Evolutionary conservation across 2,329 filamentous ascomycete species (phyloP), one percentile per base, ranked within the genome.

Genomic region (Talaromyces rugulosus): DNA sequence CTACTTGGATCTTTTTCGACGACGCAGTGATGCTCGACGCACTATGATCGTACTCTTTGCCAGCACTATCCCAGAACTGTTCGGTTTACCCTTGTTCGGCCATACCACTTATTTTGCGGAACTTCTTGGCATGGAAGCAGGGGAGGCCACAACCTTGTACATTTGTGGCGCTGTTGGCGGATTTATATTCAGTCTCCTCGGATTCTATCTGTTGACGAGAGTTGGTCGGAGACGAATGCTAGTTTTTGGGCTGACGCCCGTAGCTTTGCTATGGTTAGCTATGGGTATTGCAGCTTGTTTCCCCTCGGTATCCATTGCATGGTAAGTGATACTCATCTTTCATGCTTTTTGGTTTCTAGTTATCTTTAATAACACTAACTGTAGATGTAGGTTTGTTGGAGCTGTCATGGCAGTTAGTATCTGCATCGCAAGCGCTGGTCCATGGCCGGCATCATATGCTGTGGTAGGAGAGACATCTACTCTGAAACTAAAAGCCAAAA

Each of bases 101-200:
- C 78, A 77, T 53, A 72, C 74, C 2, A 80, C 75, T 53, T 82
- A 82, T 47, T 74, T 74, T 52, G 64, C 74, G 57, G 72, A 75
- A 36, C 65, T 72, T 3, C 65, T 75, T 23, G 72, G 74, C 18
- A 73, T 75, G 70, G 58, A 53, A 0, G 65, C 70, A 1, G 63
- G 60, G 5, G 60, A 66, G 23, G 72, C 71, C 51, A 66, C 83
- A 16, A 68, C 83, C 14, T 73, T 83, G 60, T 70, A 83, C 4
- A 78, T 82, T 28, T 60, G 80, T 1, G 81, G 80, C 1, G 75
- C 83, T 58, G 73, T 78, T 0, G 66, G 79, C 14, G 80, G 80
- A 4, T 64, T 83, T 8, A 18, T 80, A 0, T 77, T 77, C 5
- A 84, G 83, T 40, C 71, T 72, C 0, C 62, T 75, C 1, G 76